These are phyloP conservation scores for Diplocarpon rosae DNA, from an alignment of 2,329 filamentous ascomycete species.

Conservation along the genomic window DNA sequence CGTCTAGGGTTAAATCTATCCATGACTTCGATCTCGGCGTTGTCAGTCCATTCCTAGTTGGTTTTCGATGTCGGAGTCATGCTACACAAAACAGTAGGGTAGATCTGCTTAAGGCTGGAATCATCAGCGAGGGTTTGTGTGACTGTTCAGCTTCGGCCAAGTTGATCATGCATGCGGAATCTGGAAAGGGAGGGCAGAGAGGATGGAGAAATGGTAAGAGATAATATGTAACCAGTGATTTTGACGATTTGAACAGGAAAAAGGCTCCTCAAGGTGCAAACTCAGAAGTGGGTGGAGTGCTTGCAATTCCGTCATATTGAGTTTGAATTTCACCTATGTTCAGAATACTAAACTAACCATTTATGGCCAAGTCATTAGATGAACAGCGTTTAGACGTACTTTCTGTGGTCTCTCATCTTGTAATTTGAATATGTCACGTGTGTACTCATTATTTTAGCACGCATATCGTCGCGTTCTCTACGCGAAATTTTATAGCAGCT, in stretches of 20 bases:
- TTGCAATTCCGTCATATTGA: background rate
- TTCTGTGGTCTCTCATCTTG: no score
- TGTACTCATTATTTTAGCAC: slow-evolving; percentile 1
- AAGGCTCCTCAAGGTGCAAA: no score
- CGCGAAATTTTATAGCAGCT: slow-evolving; percentile 12
- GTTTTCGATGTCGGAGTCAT: no score
- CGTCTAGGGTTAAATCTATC: background rate
- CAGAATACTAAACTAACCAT: no score
- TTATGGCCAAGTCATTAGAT: no score
- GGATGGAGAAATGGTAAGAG: slow-evolving; percentile 6
- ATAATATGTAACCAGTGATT: slow-evolving; percentile 3
- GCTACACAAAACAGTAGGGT: background rate
- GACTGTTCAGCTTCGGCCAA: no score
- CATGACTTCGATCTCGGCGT: no score
- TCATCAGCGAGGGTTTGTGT: background rate
- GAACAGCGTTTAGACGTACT: no score
- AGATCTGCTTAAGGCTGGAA: background rate
- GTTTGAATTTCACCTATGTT: slow-evolving; percentile 14
- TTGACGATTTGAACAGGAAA: slow-evolving; percentile 4
- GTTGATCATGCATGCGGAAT: no score
- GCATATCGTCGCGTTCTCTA: slow-evolving; percentile 4
- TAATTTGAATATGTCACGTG: background rate
- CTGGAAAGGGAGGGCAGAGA: no score
- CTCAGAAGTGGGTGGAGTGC: background rate
- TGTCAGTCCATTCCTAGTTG: no score